phyloP scores from a whole-genome alignment of 1,139 yeast species.

The Candida glucosophila region DNA sequence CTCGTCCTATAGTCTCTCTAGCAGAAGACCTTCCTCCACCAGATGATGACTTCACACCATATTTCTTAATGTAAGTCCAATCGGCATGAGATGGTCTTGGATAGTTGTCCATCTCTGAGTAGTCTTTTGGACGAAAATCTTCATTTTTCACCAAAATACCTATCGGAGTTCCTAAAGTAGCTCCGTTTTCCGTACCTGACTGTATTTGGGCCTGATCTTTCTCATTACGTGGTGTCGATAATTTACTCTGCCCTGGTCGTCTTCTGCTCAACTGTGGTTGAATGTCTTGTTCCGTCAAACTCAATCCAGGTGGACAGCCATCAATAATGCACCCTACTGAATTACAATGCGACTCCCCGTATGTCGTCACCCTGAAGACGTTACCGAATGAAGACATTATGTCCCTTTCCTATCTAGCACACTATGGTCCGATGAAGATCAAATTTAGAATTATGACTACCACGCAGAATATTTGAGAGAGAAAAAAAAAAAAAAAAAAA shows the following conservation, averaged over 20 bases:
- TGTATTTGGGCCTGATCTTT: slow-evolving; percentile 89
- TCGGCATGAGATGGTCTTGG: slow-evolving; percentile 99
- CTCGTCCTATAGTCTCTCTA: slow-evolving; percentile 96
- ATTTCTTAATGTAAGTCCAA: slow-evolving; percentile 82
- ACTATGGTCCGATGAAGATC: too few species aligned
- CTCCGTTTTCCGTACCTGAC: slow-evolving; percentile 88
- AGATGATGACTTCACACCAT: slow-evolving; percentile 85
- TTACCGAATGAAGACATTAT: slow-evolving; percentile 38
- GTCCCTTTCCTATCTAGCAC: too few species aligned
- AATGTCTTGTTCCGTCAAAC: slow-evolving; percentile 74
- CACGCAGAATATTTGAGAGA: too few species aligned
- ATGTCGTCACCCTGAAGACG: slow-evolving; percentile 69
- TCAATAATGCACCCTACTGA: slow-evolving; percentile 99
- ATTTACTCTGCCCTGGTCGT: slow-evolving; percentile 93
- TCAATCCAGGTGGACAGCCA: slow-evolving; percentile 95
- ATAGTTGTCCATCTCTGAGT: slow-evolving; percentile 86
- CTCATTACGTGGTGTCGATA: slow-evolving; percentile 93
- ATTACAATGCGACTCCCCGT: slow-evolving; percentile 96
- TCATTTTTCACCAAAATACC: slow-evolving; percentile 89
- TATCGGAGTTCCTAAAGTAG: slow-evolving; percentile 90
- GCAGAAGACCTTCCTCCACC: slow-evolving; percentile 99
- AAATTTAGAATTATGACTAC: too few species aligned
- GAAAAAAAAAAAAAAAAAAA: too few species aligned
- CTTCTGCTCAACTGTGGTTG: slow-evolving; percentile 95
- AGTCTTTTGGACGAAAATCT: slow-evolving; percentile 95